A percentile compares a stretch with the other conserved stretches of the same genome.
phyloP scores from a whole-genome alignment of 1,284 basidiomycete species.

The Moesziomyces parantarcticus region DNA sequence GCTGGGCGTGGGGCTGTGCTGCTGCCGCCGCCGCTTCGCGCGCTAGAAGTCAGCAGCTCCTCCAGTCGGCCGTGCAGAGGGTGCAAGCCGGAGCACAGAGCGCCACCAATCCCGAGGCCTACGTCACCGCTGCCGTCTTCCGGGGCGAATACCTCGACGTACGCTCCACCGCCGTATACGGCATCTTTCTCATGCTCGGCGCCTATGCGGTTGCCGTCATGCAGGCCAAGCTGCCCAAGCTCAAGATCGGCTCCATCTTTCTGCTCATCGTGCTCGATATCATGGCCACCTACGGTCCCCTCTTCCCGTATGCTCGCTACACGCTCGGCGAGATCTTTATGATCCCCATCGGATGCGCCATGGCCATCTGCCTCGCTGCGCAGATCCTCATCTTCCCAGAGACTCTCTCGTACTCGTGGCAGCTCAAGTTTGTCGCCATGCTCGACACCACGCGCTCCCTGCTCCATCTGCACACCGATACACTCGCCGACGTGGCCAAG shows the following conservation, averaged over 20 bases:
- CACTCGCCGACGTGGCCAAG: conserved; percentile 19
- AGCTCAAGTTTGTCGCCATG: conserved; percentile 63
- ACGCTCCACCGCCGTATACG: conserved; percentile 73
- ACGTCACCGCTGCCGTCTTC: conserved; percentile 71
- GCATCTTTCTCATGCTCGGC: conserved; percentile 78
- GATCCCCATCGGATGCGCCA: conserved; percentile 42
- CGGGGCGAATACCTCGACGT: conserved; percentile 78
- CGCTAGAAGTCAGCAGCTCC: conserved; percentile 73
- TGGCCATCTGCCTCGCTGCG: conserved; percentile 47
- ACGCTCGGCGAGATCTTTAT: conserved; percentile 70
- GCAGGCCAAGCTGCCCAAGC: conserved; percentile 75
- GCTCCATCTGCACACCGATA: conserved; percentile 19
- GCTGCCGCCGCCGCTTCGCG: conserved; percentile 76
- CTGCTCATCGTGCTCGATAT: conserved; percentile 55
- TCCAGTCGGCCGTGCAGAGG: conserved; percentile 71
- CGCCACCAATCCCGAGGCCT: conserved; percentile 61
- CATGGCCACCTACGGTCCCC: conserved; percentile 70
- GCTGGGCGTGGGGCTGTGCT: conserved; percentile 80
- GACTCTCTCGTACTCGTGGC: conserved; percentile 74
- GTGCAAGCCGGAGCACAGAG: conserved; percentile 66
- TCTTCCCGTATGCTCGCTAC: conserved; percentile 77
- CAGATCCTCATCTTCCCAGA: conserved; percentile 79
- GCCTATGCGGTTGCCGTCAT: conserved; percentile 75
- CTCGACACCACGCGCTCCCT: conserved; percentile 22
- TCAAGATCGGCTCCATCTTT: conserved; percentile 73